Evolutionary conservation across 148 eudicot genomes (phyloP).

Genomic region (Pharnaceum exiguum): DNA sequence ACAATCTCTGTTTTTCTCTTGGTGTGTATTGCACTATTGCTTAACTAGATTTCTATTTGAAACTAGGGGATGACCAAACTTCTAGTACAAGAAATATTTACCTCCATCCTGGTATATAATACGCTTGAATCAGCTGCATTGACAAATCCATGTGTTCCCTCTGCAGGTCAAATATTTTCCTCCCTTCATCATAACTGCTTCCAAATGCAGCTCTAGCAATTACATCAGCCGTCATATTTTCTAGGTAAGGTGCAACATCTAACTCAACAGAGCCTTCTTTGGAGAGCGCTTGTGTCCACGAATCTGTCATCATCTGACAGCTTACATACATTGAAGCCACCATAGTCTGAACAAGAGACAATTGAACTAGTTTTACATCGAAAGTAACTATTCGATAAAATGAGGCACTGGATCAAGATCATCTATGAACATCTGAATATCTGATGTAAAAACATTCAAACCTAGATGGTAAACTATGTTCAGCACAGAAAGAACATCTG

Average conservation of each 20-base stretch:
- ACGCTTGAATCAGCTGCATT: not conserved
- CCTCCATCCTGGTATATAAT: constrained; percentile 25
- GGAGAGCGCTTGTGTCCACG: constrained; percentile 8
- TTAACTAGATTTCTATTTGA: not conserved
- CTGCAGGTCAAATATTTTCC: constrained; percentile 9
- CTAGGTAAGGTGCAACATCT: constrained; percentile 18
- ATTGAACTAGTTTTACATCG: too few relatives aligned
- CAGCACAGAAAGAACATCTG: too few relatives aligned
- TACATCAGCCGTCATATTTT: constrained; percentile 12
- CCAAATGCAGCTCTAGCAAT: constrained; percentile 22
- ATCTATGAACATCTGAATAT: too few relatives aligned
- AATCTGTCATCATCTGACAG: constrained; percentile 13
- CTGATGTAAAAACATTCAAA: too few relatives aligned
- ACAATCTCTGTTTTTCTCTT: too few relatives aligned
- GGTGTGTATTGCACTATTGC: too few relatives aligned
- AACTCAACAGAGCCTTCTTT: not conserved
- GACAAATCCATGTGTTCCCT: constrained; percentile 12
- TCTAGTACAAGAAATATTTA: not conserved
- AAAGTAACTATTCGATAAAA: too few relatives aligned
- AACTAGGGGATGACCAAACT: not conserved
- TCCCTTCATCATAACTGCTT: constrained; percentile 15
- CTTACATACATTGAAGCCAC: constrained; percentile 11
- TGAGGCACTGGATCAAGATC: too few relatives aligned
- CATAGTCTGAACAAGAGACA: constrained; percentile 16
- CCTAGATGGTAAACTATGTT: too few relatives aligned